Evolutionary conservation across 495 filamentous ascomycete species (phyloP), one percentile per base, ranked within the genome.

Genomic region (Tuber brumale): DNA sequence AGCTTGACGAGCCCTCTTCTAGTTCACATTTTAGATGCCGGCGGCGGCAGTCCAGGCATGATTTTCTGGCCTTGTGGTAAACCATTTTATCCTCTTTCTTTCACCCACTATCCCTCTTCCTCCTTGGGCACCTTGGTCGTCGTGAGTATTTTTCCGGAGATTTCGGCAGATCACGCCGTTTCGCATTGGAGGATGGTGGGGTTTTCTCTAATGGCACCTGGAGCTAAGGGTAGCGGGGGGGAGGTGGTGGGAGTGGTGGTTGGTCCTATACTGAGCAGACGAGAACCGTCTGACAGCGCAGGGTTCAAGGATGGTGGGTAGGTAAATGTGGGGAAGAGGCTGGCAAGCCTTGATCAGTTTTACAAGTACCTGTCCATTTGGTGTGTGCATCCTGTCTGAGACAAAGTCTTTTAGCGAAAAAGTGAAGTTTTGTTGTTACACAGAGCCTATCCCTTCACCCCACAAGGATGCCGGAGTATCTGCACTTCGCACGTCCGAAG

Each of bases 21-120:
- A 79, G 35, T 3, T 76, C 77, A 21, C 78, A 79, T 45, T 79
- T 79, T 46, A 79, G 76, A n/a, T 79, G 78, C 12, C 78, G 76
- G 73, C 76, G 78, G 7, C 78, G 72, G 57, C 78, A 79, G 72
- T 79, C 76, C 18, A 79, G 76, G 37, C 78, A 79, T 18, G 78
- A 79, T 42, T 78, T 79, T 79, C 76, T 76, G 9, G 76, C 76
- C 75, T 79, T 79, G 44, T 79, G 72, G 73, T 78, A 75, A 70
- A 75, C 76, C 78, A 79, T 79, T 31, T 42, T 51, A 23, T n/a
- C 21, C 7, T 8, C 7, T 51, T 18, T 51, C 4, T n/a, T 12
- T 48, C 46, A 14, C 6, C 1, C 6, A 8, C 46, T 51, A 19
- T 51, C 0, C 6, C 23, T 10, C 46, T 51, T 23, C 46, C 46